phyloP scores from a whole-genome alignment of 2,329 filamentous ascomycete genomes.

The Pezicula radicicola region DNA sequence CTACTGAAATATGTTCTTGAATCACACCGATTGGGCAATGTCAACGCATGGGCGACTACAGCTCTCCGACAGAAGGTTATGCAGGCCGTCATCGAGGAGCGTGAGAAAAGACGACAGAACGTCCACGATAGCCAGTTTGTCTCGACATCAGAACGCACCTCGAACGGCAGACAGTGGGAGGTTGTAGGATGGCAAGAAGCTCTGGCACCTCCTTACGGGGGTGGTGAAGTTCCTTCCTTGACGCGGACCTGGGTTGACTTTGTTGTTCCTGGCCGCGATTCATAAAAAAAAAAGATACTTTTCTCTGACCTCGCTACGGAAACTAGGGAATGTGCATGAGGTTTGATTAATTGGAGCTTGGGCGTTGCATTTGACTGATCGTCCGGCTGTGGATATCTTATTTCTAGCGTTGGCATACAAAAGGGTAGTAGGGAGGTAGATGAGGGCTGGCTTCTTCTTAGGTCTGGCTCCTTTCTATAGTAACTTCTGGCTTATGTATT shows the following conservation, averaged over 20 bases:
- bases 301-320: background rate
- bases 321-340: constrained; percentile 3
- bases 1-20: constrained; percentile 65
- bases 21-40: constrained; percentile 50
- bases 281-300: background rate
- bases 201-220: constrained; percentile 17
- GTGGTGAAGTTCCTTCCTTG: constrained; percentile 19
- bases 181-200: constrained; percentile 30
- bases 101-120: constrained; percentile 49
- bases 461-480: background rate
- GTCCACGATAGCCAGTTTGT: constrained; percentile 16
- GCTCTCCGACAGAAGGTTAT: constrained; percentile 47
- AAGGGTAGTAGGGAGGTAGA: background rate
- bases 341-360: constrained; percentile 4
- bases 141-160: constrained; percentile 23
- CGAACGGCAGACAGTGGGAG: constrained; percentile 25
- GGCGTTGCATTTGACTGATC: no score
- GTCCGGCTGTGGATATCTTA: no score
- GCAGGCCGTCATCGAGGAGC: constrained; percentile 49
- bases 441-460: background rate
- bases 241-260: constrained; percentile 24
- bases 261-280: constrained; percentile 5
- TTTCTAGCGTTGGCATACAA: constrained; percentile 3
- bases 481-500: constrained; percentile 6
- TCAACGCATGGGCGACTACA: constrained; percentile 45